Evolutionary conservation across 768 basidiomycete species (phyloP).

Genomic region (Trametes gibbosa): DNA sequence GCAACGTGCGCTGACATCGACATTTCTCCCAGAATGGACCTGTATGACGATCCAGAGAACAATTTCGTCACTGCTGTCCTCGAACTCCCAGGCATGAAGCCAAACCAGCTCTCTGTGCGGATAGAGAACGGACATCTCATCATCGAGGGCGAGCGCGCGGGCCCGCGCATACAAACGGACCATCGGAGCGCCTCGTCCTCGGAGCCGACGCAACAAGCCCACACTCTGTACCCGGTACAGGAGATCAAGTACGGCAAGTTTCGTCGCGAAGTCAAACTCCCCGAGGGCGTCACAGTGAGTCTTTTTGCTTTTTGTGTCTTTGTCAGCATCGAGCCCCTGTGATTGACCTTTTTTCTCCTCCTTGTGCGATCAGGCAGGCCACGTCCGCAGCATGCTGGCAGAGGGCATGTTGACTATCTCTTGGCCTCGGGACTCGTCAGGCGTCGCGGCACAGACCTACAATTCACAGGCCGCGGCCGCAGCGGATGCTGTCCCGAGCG

Average conservation of each 20-base stretch:
- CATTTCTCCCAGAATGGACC: conserved; percentile 33
- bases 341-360: not conserved
- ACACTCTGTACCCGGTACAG: conserved; percentile 29
- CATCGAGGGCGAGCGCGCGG: conserved; percentile 34
- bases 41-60: conserved; percentile 36
- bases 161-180: conserved; percentile 17
- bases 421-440: conserved; percentile 33
- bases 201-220: conserved; percentile 12
- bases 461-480: not conserved
- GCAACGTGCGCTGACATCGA: not conserved
- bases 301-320: not conserved
- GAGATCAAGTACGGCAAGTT: conserved; percentile 43
- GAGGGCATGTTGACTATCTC: conserved; percentile 40
- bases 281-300: conserved; percentile 36
- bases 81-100: conserved; percentile 40
- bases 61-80: conserved; percentile 35
- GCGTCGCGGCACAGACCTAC: not conserved
- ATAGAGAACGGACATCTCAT: conserved; percentile 32
- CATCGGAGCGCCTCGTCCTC: not conserved
- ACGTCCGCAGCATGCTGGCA: conserved; percentile 38
- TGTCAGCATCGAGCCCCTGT: not conserved
- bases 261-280: conserved; percentile 35
- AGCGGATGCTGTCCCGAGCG: not conserved
- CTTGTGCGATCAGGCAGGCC: conserved; percentile 27
- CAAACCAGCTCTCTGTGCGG: conserved; percentile 34